Evolutionary conservation across 2,329 filamentous ascomycete genomes (phyloP).

Genomic region (Pseudodiploospora longispora): DNA sequence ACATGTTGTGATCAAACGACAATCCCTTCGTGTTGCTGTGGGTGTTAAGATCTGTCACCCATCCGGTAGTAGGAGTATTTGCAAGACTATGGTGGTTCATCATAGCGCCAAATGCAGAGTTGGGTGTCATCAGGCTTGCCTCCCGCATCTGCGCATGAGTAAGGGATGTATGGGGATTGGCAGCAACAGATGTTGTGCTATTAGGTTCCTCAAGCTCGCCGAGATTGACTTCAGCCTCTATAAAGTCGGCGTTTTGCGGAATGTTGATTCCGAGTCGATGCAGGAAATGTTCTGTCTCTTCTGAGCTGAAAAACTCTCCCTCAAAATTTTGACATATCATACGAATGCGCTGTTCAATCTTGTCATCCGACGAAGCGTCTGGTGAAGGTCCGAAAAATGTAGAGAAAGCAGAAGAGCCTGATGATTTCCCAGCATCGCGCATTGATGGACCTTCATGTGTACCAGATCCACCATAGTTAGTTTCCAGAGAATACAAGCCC

Average conservation of each 20-base stretch:
- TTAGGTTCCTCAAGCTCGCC: conserved; percentile 23
- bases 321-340: conserved; percentile 55
- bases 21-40: background rate
- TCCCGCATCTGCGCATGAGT: no score
- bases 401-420: conserved; percentile 23
- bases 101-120: background rate
- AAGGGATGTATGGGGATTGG: no score
- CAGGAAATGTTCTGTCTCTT: conserved; percentile 71
- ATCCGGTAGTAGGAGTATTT: no score
- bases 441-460: conserved; percentile 19
- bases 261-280: conserved; percentile 55
- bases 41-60: background rate
- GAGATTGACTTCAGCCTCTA: conserved; percentile 49
- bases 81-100: no score
- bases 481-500: conserved; percentile 51
- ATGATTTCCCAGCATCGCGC: conserved; percentile 12
- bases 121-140: background rate
- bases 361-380: conserved; percentile 31
- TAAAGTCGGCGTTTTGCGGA: conserved; percentile 50
- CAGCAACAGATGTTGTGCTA: background rate
- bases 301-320: conserved; percentile 68
- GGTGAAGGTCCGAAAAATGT: conserved; percentile 40
- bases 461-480: conserved; percentile 2
- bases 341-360: conserved; percentile 39
- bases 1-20: background rate